Conservation (phyloP, 2,329 filamentous ascomycete genomes). For the Endocalyx cinctus region DNA sequence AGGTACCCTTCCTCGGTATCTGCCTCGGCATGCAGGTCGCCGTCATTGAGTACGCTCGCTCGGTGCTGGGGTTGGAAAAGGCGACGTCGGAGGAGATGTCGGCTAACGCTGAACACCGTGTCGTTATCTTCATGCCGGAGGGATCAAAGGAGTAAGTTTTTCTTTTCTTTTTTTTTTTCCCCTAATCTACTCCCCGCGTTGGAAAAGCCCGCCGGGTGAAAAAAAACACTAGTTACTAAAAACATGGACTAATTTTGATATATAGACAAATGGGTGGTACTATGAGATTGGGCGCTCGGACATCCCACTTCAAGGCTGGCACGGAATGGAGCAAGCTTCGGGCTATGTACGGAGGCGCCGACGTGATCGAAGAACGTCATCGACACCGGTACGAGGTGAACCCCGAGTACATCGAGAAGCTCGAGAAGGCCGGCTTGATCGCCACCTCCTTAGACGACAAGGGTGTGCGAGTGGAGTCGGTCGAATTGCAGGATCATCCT, state of each 20-base stretch:
- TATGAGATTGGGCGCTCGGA: slow-evolving; percentile 76
- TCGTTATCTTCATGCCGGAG: slow-evolving; percentile 92
- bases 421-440: slow-evolving; percentile 64
- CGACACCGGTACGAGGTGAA: slow-evolving; percentile 91
- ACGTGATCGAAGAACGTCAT: slow-evolving; percentile 66
- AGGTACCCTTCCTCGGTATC: slow-evolving; percentile 80
- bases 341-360: slow-evolving; percentile 61
- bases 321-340: slow-evolving; percentile 77
- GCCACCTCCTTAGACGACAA: slow-evolving; percentile 78
- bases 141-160: slow-evolving; percentile 37
- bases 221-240: too few relatives aligned
- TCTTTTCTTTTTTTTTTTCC: too few relatives aligned
- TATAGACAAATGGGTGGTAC: slow-evolving; percentile 64
- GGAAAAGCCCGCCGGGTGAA: too few relatives aligned
- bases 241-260: too few relatives aligned
- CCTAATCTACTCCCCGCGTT: too few relatives aligned
- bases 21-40: slow-evolving; percentile 92
- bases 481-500: slow-evolving; percentile 78
- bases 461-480: slow-evolving; percentile 75
- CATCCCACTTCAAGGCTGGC: slow-evolving; percentile 69
- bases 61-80: slow-evolving; percentile 59
- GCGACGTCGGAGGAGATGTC: slow-evolving; percentile 55
- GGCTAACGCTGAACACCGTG: slow-evolving; percentile 55
- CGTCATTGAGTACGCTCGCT: slow-evolving; percentile 81
- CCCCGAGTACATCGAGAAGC: slow-evolving; percentile 64